phyloP scores from a whole-genome alignment of 352 stramenopile species.

The Phytopythium chamaehyphon region DNA sequence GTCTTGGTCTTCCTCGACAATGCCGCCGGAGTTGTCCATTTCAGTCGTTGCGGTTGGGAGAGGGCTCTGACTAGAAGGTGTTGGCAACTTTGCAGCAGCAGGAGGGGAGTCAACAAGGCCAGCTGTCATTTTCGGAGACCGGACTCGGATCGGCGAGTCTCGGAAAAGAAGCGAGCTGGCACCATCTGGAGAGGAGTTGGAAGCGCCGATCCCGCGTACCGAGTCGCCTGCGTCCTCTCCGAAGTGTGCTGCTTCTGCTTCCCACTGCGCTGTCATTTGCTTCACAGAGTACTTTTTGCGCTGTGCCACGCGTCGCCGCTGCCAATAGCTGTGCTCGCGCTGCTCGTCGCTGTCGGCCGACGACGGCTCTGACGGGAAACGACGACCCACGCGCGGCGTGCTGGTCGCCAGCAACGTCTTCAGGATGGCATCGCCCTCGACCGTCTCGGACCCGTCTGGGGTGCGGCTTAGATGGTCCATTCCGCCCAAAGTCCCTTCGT shows the following conservation, averaged over 20 bases:
- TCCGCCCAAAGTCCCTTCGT: conserved; percentile 14
- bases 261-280: conserved; percentile 23
- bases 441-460: conserved; percentile 39
- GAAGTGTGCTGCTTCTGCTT: conserved; percentile 4
- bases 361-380: conserved; percentile 46
- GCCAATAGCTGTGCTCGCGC: conserved; percentile 38
- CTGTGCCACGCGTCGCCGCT: conserved; percentile 35
- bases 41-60: neutral
- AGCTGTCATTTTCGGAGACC: conserved; percentile 1
- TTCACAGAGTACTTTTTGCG: conserved; percentile 31
- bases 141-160: conserved; percentile 2
- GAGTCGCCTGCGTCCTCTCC: conserved; percentile 1
- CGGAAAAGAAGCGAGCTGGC: neutral
- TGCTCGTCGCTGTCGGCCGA: conserved; percentile 45
- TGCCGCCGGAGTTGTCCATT: neutral
- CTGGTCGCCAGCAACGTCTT: conserved; percentile 34
- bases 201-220: neutral
- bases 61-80: neutral
- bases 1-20: conserved; percentile 26
- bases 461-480: conserved; percentile 45
- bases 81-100: neutral
- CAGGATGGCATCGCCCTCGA: conserved; percentile 66
- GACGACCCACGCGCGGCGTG: conserved; percentile 36
- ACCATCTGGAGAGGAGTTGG: neutral
- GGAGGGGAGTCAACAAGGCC: neutral